Conservation (phyloP, 345 rosid genomes). For the Pistacia vera region DNA sequence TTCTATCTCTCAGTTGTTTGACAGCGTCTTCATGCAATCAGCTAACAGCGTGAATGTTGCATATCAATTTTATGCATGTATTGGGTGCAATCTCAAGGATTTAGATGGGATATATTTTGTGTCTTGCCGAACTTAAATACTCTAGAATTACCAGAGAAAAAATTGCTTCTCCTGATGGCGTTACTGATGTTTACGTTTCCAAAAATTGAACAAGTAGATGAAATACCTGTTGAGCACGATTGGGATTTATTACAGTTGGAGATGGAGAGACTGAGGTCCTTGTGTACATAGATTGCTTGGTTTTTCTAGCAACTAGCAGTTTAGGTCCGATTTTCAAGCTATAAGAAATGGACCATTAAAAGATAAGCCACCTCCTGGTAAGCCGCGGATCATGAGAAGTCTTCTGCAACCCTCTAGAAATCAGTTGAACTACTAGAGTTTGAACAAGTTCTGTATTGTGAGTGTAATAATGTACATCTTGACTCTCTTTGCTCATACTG, state of each 20-base stretch:
- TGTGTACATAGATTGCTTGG: conserved; percentile 85
- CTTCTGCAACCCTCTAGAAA: conserved; percentile 67
- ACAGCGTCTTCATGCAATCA: neutral
- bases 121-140: neutral
- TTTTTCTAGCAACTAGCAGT: conserved; percentile 48
- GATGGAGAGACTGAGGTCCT: conserved; percentile 80
- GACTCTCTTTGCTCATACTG: neutral
- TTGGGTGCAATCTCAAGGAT: neutral
- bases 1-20: neutral
- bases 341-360: conserved; percentile 68
- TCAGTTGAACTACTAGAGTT: conserved; percentile 68
- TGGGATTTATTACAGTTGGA: conserved; percentile 75
- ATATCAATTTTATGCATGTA: neutral
- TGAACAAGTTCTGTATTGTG: conserved; percentile 24
- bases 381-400: conserved; percentile 94
- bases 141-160: neutral
- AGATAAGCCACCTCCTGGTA: conserved; percentile 78
- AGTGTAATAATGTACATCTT: neutral
- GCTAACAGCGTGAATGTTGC: neutral
- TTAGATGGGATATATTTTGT: neutral
- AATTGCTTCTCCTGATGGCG: neutral
- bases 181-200: neutral
- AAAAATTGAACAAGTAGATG: conserved; percentile 58
- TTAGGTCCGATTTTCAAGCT: conserved; percentile 69
- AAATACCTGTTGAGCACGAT: conserved; percentile 72